Percentiles rank a stretch among this genome's conserved stretches.
These are phyloP conservation scores for Noccaea caerulescens DNA, from an alignment of 345 rosid genomes.

Conservation along the genomic window DNA sequence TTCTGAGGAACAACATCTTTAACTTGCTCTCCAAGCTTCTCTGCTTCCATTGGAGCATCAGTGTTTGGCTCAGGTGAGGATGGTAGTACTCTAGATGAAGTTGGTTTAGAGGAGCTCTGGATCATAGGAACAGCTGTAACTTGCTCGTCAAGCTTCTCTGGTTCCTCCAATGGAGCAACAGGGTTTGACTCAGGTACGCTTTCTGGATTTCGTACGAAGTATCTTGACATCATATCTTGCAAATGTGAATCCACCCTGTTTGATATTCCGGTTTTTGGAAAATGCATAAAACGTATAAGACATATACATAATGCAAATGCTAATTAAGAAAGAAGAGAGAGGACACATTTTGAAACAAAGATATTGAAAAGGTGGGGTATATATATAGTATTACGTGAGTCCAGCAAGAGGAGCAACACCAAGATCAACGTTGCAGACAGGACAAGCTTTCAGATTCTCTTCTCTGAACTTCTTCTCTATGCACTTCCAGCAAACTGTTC, in stretches of 20 bases:
- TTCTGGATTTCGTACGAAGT: constrained; percentile 4
- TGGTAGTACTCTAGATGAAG: too few relatives aligned
- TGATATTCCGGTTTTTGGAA: background rate
- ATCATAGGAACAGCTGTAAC: constrained; percentile 6
- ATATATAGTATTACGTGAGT: background rate
- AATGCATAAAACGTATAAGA: background rate
- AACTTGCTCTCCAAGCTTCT: constrained; percentile 11
- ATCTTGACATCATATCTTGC: background rate
- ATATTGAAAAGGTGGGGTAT: constrained; percentile 18
- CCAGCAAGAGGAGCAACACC: constrained; percentile 25
- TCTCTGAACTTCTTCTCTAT: constrained; percentile 15
- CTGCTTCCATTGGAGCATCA: constrained; percentile 34
- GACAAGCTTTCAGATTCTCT: constrained; percentile 30
- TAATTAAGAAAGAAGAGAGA: background rate
- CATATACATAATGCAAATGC: constrained; percentile 1
- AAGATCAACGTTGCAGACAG: constrained; percentile 37
- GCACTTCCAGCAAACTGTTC: constrained; percentile 37
- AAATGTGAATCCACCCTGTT: constrained; percentile 25
- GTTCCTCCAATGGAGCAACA: constrained; percentile 32
- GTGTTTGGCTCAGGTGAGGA: background rate
- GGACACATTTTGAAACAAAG: constrained; percentile 4
- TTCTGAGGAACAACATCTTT: constrained; percentile 6
- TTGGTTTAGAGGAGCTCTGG: constrained; percentile 17
- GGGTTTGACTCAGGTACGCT: background rate
- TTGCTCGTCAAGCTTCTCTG: constrained; percentile 7